Evolutionary conservation across 2,329 filamentous ascomycete species (phyloP).

Genomic region (Harringtonia aguacate): DNA sequence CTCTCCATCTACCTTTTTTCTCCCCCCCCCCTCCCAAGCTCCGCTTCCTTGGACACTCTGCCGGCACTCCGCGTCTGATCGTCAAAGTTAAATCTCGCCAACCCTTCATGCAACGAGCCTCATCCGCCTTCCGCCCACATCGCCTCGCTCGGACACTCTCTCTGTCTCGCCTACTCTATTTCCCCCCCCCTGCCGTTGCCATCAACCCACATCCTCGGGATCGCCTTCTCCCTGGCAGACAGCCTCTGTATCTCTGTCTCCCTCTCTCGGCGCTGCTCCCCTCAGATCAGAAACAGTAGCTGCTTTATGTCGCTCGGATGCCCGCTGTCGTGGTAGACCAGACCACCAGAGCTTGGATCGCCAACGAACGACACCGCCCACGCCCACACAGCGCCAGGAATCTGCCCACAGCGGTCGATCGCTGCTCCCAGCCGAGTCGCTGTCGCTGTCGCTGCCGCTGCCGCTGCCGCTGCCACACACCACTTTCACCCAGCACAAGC

Average conservation of each 20-base stretch:
- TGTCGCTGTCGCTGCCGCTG: too few species aligned
- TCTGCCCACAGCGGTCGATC: too few species aligned
- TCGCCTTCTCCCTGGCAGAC: too few species aligned
- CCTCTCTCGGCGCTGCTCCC: background rate
- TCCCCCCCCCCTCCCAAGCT: too few species aligned
- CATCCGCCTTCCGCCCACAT: background rate
- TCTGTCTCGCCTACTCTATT: background rate
- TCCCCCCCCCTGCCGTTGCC: background rate
- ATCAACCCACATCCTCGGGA: background rate
- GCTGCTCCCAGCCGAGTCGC: too few species aligned
- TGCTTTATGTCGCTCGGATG: conserved; percentile 39
- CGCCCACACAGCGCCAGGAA: background rate
- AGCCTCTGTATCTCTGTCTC: background rate
- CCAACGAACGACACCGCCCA: conserved; percentile 25
- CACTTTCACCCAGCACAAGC: background rate
- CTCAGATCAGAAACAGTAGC: conserved; percentile 8
- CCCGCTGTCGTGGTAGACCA: conserved; percentile 41
- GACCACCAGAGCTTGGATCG: conserved; percentile 38
- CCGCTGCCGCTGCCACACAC: background rate
- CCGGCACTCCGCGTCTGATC: conserved; percentile 16
- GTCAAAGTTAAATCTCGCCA: conserved; percentile 9
- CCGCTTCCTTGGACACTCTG: conserved; percentile 20
- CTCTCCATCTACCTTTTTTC: conserved; percentile 21
- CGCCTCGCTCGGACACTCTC: background rate
- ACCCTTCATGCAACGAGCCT: conserved; percentile 7